Percentiles rank a stretch among this genome's conserved stretches.
Evolutionary conservation across 441 rosid species (phyloP).

Genomic region (Pelargonium australe): DNA sequence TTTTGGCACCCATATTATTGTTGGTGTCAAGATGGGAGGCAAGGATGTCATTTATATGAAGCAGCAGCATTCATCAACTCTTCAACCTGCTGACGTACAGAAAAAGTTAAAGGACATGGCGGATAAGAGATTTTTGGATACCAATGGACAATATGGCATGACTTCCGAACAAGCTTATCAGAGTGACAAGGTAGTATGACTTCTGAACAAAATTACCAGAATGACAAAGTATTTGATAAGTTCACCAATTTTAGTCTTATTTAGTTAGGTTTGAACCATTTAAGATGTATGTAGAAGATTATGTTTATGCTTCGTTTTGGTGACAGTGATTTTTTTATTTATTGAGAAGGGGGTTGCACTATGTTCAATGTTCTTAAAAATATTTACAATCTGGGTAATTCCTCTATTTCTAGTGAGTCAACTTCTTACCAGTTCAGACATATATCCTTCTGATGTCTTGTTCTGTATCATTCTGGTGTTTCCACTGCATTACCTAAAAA

Average conservation of each 20-base stretch:
- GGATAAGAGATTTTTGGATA: constrained; percentile 74
- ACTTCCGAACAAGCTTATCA: constrained; percentile 42
- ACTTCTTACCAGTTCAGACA: too few species aligned
- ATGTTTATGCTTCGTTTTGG: neutral
- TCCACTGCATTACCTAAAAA: too few species aligned
- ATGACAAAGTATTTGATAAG: constrained; percentile 24
- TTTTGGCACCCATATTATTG: constrained; percentile 86
- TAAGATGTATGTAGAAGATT: neutral
- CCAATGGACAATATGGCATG: constrained; percentile 37
- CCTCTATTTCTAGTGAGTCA: too few species aligned
- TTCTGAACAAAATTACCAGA: constrained; percentile 42
- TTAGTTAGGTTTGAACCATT: neutral
- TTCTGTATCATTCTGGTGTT: too few species aligned
- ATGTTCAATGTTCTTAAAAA: too few species aligned
- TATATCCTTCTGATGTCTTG: too few species aligned
- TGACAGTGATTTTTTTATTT: neutral
- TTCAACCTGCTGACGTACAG: constrained; percentile 74
- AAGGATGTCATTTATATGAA: constrained; percentile 89
- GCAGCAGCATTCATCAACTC: constrained; percentile 72
- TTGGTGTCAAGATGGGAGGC: constrained; percentile 94
- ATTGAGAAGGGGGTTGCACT: neutral
- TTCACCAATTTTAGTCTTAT: constrained; percentile 2
- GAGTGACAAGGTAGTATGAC: constrained; percentile 56
- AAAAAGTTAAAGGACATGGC: constrained; percentile 77
- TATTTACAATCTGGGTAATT: too few species aligned